phyloP scores from a whole-genome alignment of 106 monocot species.

The Platanthera zijinensis region DNA sequence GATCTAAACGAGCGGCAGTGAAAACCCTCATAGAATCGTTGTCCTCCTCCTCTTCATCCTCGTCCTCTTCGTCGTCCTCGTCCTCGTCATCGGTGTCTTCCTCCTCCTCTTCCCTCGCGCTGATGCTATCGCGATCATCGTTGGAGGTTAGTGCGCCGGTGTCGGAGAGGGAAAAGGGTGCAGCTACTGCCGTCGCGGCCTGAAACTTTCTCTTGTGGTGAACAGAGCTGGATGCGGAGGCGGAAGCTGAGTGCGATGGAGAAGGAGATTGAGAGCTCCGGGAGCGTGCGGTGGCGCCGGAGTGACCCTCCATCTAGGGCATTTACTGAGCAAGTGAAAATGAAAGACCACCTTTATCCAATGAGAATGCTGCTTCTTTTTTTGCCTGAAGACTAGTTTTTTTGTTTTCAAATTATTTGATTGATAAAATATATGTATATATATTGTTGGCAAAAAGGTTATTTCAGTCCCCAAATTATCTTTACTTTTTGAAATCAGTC shows the following conservation, averaged over 20 bases:
- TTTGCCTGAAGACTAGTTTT: too few species aligned
- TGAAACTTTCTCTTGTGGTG: slow-evolving; percentile 46
- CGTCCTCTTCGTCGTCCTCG: slow-evolving; percentile 47
- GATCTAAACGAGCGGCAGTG: slow-evolving; percentile 63
- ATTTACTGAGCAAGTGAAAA: not conserved
- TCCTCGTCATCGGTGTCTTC: slow-evolving; percentile 29
- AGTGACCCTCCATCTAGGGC: slow-evolving; percentile 7
- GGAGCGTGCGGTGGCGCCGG: slow-evolving; percentile 58
- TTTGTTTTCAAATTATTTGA: too few species aligned
- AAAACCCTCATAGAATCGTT: slow-evolving; percentile 69
- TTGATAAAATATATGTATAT: not conserved
- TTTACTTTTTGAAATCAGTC: too few species aligned
- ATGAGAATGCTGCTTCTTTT: too few species aligned
- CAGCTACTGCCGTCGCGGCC: slow-evolving; percentile 12
- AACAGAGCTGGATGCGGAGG: slow-evolving; percentile 47
- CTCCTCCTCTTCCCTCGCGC: slow-evolving; percentile 56
- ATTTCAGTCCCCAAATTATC: too few species aligned
- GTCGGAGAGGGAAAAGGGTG: slow-evolving; percentile 39
- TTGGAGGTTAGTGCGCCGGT: slow-evolving; percentile 45
- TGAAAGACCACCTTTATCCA: too few species aligned
- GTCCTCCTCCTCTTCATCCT: slow-evolving; percentile 37
- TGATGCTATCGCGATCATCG: slow-evolving; percentile 55
- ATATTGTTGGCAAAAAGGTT: too few species aligned
- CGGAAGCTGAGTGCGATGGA: slow-evolving; percentile 59
- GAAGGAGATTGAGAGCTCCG: slow-evolving; percentile 75